phyloP scores from a whole-genome alignment of 495 filamentous ascomycete species.

The Penicillium coffeae region DNA sequence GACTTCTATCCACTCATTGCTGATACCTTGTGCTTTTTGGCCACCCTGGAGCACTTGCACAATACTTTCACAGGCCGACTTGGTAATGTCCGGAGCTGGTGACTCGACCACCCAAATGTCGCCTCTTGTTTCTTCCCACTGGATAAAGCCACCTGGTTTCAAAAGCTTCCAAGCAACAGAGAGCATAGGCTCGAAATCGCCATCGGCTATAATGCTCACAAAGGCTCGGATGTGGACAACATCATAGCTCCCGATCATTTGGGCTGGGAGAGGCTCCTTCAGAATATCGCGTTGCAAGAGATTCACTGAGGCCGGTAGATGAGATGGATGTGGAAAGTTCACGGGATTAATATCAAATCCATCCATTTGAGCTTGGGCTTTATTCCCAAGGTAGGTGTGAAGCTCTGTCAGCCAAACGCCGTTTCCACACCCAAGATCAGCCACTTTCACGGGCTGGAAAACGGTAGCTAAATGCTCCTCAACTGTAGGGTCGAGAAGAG shows the following conservation, averaged over 20 bases:
- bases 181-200: not conserved
- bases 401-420: not conserved
- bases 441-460: not conserved
- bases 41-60: not conserved
- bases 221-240: not conserved
- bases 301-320: not conserved
- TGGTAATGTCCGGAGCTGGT: not conserved
- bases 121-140: not conserved
- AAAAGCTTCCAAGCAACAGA: not conserved
- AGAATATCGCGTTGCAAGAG: not conserved
- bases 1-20: not conserved
- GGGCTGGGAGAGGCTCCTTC: not conserved
- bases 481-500: not conserved
- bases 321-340: not conserved
- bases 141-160: not conserved
- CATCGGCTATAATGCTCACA: not conserved
- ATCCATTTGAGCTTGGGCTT: not conserved
- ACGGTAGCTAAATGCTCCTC: not conserved
- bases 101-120: not conserved
- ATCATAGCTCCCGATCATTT: not conserved
- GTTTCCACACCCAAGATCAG: not conserved
- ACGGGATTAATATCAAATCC: not conserved
- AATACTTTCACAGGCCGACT: not conserved
- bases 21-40: not conserved
- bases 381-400: not conserved